Base-by-base conservation (phyloP, 108 stramenopile species). In the Ochromonas danica region DNA sequence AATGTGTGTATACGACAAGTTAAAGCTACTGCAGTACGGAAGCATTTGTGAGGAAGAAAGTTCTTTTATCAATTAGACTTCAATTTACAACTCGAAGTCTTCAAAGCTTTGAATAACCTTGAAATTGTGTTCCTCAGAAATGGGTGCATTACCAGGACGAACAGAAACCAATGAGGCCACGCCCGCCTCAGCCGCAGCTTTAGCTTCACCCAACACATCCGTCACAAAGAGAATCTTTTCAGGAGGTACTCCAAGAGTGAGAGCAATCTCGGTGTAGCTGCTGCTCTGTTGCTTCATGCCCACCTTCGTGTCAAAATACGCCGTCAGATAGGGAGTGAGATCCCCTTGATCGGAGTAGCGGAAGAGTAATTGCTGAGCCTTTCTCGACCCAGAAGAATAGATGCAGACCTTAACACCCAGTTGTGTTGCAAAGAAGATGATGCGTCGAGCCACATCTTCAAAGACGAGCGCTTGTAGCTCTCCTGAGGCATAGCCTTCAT, bases 261-360 rank as follows among this genome's bases (percentile, higher is more conserved):
- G 72, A 10, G 90, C 90, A 81, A 97, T 95, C 31, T 82, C 88
- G 36, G 41, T 42, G 82, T 95, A 97, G 63, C 90, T 91, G 0
- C 42, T 36, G 0, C 89, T 62, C 38, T 88, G 87, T 39, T 84
- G 88, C 82, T 97, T 97, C 40, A 75, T 67, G 0, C 96, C 96
- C 38, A 88, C 83, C 0, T 91, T 93, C 2, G 94, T 95, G 79
- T 97, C 96, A 81, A 95, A 97, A 82, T 96, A 92, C 0, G 79
- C 83, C 42, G 81, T 62, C n/a, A 97, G 60, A 61, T 86, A 87
- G 30, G 62, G 71, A 14, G 83, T 79, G n/a, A 97, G 62, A 77
- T 96, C 93, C 25, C 96, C 96, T 35, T 74, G 61, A 3, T 36
- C 63, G 30, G 92, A 90, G 78, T 93, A 78, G 10, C 88, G 87